Conservation (phyloP, 768 basidiomycete genomes). For the Tulasnella calospora region DNA sequence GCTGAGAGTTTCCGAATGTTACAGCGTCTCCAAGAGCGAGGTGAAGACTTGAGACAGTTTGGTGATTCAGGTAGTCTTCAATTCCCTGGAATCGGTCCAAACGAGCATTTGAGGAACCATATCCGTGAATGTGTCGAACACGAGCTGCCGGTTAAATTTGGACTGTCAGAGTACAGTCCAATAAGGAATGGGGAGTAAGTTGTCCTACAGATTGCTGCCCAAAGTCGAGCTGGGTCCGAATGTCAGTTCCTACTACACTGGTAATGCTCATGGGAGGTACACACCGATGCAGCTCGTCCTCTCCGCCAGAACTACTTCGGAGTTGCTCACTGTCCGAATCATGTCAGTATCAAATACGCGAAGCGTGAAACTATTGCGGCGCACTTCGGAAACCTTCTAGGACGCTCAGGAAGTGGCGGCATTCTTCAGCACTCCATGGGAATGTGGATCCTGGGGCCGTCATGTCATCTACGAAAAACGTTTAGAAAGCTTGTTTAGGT, state of each 20-base stretch:
- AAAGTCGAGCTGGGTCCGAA: not conserved
- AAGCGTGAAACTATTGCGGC: no score
- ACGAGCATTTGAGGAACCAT: not conserved
- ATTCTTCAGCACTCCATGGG: constrained; percentile 3
- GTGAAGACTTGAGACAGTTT: not conserved
- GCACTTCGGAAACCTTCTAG: not conserved
- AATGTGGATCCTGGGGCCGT: not conserved
- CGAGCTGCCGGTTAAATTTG: not conserved
- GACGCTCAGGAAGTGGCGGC: not conserved
- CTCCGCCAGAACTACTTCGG: not conserved
- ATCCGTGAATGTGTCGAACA: constrained; percentile 11
- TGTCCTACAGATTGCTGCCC: not conserved
- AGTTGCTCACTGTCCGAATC: not conserved
- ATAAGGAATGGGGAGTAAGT: not conserved
- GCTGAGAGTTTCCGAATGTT: not conserved
- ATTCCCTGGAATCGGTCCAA: constrained; percentile 13
- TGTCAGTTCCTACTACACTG: not conserved
- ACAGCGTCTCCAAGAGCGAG: not conserved
- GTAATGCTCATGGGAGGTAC: not conserved
- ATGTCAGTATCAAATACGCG: not conserved
- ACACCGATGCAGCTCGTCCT: not conserved
- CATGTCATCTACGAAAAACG: constrained; percentile 2
- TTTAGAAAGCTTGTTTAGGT: not conserved
- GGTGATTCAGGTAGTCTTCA: not conserved
- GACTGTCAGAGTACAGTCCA: not conserved